phyloP scores from a whole-genome alignment of 2,329 filamentous ascomycete species.

The Westerdykella aurantiaca region DNA sequence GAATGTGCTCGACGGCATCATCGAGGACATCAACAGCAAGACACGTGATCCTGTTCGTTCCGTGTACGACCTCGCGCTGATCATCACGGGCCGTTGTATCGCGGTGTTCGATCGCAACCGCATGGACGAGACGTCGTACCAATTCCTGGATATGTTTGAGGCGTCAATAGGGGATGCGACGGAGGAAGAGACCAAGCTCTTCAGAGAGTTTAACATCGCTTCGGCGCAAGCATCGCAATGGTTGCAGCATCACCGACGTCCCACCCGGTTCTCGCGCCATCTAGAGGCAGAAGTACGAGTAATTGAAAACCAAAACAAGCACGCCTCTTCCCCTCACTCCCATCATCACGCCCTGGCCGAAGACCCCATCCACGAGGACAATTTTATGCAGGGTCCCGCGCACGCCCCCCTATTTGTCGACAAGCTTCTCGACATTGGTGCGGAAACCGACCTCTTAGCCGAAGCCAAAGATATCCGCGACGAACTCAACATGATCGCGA shows the following conservation, averaged over 20 bases:
- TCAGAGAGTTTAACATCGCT: conserved; percentile 55
- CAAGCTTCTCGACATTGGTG: conserved; percentile 53
- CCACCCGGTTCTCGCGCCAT: conserved; percentile 32
- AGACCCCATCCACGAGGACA: conserved; percentile 21
- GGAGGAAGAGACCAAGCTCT: conserved; percentile 52
- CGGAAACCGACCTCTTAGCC: conserved; percentile 55
- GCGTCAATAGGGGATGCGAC: conserved; percentile 52
- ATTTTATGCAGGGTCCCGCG: conserved; percentile 14
- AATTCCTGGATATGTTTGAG: conserved; percentile 65
- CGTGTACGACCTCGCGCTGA: conserved; percentile 57
- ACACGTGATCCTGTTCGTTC: conserved; percentile 54
- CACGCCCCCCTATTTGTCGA: conserved; percentile 47
- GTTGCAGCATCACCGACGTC: conserved; percentile 47
- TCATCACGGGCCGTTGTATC: conserved; percentile 56
- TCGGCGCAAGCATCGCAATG: conserved; percentile 53
- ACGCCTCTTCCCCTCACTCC: conserved; percentile 20
- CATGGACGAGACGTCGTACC: conserved; percentile 54
- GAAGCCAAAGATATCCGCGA: conserved; percentile 64
- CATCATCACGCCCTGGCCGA: conserved; percentile 23
- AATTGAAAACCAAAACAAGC: conserved; percentile 27
- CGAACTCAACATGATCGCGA: conserved; percentile 58
- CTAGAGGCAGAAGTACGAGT: conserved; percentile 31
- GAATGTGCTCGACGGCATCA: conserved; percentile 58
- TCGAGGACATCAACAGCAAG: conserved; percentile 61
- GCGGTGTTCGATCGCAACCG: conserved; percentile 57